These are phyloP conservation scores for Pelargonium nanum DNA, from an alignment of 345 rosid species.

Conservation along the genomic window DNA sequence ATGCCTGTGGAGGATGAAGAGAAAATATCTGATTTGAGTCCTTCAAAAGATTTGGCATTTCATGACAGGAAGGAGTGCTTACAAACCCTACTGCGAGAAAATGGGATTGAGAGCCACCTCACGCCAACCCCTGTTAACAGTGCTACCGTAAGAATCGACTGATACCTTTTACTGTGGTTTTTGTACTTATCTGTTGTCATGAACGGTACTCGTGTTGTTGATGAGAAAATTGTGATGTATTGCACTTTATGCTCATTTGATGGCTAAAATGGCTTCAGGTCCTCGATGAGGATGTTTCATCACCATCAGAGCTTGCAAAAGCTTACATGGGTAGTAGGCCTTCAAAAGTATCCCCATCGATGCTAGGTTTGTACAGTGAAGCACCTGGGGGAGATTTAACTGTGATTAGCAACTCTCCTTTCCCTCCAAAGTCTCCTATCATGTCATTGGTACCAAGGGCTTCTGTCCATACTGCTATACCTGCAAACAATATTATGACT, in stretches of 20 bases:
- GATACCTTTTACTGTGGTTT: constrained; percentile 1
- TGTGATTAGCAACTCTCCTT: constrained; percentile 20
- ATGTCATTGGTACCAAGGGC: constrained; percentile 42
- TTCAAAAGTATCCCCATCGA: constrained; percentile 56
- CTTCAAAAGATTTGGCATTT: constrained; percentile 18
- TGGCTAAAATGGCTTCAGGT: constrained; percentile 40
- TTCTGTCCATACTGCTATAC: constrained; percentile 30
- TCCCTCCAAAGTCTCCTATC: constrained; percentile 35
- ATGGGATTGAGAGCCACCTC: constrained; percentile 24
- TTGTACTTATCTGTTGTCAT: not conserved
- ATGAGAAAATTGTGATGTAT: not conserved
- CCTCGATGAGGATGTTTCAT: constrained; percentile 52
- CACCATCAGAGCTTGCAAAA: constrained; percentile 95
- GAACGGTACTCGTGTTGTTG: not conserved
- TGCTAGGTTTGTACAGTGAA: constrained; percentile 33
- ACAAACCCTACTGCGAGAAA: constrained; percentile 24
- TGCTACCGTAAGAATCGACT: constrained; percentile 31
- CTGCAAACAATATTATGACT: constrained; percentile 59
- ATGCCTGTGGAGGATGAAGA: constrained; percentile 27
- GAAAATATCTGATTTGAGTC: constrained; percentile 31
- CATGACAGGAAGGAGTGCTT: constrained; percentile 23
- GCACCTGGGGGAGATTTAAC: constrained; percentile 36
- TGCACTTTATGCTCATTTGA: constrained; percentile 11
- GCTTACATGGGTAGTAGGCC: constrained; percentile 89
- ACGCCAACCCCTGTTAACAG: constrained; percentile 35